These are phyloP conservation scores for Cyclostephanos invisitatus DNA, from an alignment of 108 stramenopile species.

Conservation along the genomic window DNA sequence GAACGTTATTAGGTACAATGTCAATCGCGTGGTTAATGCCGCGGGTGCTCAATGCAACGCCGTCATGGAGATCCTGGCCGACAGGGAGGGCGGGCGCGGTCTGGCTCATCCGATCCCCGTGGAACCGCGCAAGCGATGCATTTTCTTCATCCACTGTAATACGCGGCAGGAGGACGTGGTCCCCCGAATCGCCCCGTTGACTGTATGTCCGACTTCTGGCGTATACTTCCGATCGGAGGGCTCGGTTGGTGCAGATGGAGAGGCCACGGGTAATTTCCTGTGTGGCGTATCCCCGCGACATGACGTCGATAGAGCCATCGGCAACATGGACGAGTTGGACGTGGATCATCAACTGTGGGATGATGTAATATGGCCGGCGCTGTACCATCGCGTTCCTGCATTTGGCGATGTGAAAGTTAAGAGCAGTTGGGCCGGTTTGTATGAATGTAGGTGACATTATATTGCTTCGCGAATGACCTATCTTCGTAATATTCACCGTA, in stretches of 20 bases:
- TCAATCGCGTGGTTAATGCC: slow-evolving; percentile 61
- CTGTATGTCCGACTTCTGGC: slow-evolving; percentile 55
- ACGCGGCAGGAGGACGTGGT: slow-evolving; percentile 20
- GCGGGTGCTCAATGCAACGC: slow-evolving; percentile 61
- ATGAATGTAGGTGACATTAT: slow-evolving; percentile 53
- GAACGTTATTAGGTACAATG: slow-evolving; percentile 33
- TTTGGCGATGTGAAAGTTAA: slow-evolving; percentile 74
- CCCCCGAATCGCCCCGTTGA: slow-evolving; percentile 67
- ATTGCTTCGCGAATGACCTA: neutral
- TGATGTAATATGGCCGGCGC: slow-evolving; percentile 67
- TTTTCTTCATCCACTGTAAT: slow-evolving; percentile 72
- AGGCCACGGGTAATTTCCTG: slow-evolving; percentile 56
- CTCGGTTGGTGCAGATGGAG: slow-evolving; percentile 19
- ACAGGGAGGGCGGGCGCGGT: neutral
- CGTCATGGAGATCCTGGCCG: slow-evolving; percentile 48
- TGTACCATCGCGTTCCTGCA: slow-evolving; percentile 70
- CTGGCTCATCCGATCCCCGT: slow-evolving; percentile 61
- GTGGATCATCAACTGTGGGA: slow-evolving; percentile 70
- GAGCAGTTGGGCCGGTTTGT: slow-evolving; percentile 74
- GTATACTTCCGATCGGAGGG: slow-evolving; percentile 80
- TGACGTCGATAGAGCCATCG: slow-evolving; percentile 54
- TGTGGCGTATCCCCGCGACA: slow-evolving; percentile 71
- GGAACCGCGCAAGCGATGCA: slow-evolving; percentile 67
- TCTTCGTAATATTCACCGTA: neutral
- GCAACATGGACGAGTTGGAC: slow-evolving; percentile 37